Evolutionary conservation across 441 rosid genomes (phyloP), one percentile per base, ranked within the genome.

Genomic region (Corymbia calophylla): DNA sequence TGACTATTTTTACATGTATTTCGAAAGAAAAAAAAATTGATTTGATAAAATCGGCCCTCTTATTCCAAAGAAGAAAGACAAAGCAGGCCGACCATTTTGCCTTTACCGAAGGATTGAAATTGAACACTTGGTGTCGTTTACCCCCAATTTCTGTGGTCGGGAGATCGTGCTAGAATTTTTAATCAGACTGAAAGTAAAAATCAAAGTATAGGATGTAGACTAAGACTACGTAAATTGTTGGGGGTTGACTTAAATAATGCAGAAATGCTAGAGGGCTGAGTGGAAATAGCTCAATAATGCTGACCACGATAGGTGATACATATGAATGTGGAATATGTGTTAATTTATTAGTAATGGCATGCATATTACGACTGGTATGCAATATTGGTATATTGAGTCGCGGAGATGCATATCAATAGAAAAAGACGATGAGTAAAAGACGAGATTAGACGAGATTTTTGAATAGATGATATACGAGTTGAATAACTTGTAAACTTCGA

Each of bases 91-190:
- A 23, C 29, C 21, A 9, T 23, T 56, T 56, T 56, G 29, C 29
- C 29, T 9, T 56, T 23, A 23, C 14, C 13, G 0, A 56, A 4
- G 0, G 0, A 56, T 56, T 8, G 62, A 56, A 56, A 56, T 5
- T 56, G 62, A 56, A 23, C 1, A 23, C 62, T 3, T 23, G 62
- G 62, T 56, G 29, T 23, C 62, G 62, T 56, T 12, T 29, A 56
- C 29, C 13, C 62, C 21, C 27, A 56, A 4, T 56, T 56, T 56
- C 62, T 56, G 4, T 56, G 62, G 29, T 56, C 62, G 62, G 23
- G 62, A 56, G 62, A 23, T 13, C 62, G 62, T 9, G 62, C 27
- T 56, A 56, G 6, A 56, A 4, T 23, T 23, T 56, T 56, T 56
- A 21, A 56, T 23, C 14, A 56, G 29, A 56, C 0, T 2, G 4